Evolutionary conservation across 208 protist species (phyloP), one percentile per base, ranked within the genome.

Genomic region (Naegleria fowleri): DNA sequence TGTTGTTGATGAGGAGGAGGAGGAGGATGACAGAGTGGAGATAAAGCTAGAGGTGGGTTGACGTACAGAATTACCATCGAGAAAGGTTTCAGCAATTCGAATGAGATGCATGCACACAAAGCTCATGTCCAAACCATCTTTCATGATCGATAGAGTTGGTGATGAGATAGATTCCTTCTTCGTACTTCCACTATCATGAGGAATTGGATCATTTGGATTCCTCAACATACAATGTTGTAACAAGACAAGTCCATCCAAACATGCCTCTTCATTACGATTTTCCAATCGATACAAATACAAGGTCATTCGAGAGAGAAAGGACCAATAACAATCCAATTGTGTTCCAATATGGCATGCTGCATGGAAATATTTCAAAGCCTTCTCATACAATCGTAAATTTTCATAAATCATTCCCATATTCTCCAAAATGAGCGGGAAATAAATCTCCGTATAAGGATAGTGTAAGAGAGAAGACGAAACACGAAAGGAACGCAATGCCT

Each of bases 341-440:
- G 6, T 1, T 79, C 29, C 16, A 36, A 79, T 36, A 36, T 36
- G 2, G 36, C 67, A 79, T 36, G 29, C 16, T 36, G 6, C n/a
- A 33, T 79, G 0, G 29, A 36, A 79, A 79, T 79, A 79, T 36
- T 36, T 79, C 6, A 33, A 19, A 36, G 67, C 67, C n/a, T 79
- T 79, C 1, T 79, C 67, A 33, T 13, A 36, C 7, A 36, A 36
- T 36, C 36, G 25, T 36, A 36, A 25, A 79, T 79, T 79, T n/a
- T 79, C 67, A 79, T 79, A 79, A 79, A 79, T 79, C 67, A 79
- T 79, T 36, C 67, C 67, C 19, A 79, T 79, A 79, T 79, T 79
- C 36, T 79, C 67, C 9, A 36, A 79, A 33, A 79, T 79, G 9
- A 79, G 29, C 1, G 67, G 67, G 19, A 36, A 36, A 79, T 79